Conservation (phyloP, 1,284 basidiomycete genomes). For the Earliella scabrosa region DNA sequence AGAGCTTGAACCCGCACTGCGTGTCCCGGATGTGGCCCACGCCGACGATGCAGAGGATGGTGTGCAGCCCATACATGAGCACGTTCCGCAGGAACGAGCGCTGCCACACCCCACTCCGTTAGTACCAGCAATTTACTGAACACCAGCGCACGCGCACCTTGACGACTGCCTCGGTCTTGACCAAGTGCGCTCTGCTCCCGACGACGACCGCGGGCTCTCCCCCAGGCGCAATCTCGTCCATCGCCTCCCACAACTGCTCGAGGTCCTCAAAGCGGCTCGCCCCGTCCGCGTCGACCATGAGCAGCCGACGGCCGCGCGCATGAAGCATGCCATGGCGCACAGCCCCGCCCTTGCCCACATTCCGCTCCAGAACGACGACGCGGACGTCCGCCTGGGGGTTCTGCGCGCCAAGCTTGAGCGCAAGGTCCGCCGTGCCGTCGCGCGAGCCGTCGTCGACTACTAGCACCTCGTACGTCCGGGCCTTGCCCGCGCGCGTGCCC, state of each 20-base stretch:
- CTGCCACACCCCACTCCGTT: too few relatives aligned
- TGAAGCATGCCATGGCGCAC: constrained; percentile 90
- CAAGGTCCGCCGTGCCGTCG: constrained; percentile 74
- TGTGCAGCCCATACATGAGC: constrained; percentile 91
- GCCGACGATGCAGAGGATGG: constrained; percentile 81
- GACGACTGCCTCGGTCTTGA: constrained; percentile 91
- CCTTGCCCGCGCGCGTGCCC: constrained; percentile 23
- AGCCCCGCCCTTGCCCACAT: constrained; percentile 91
- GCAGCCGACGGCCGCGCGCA: constrained; percentile 74
- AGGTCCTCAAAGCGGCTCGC: constrained; percentile 88
- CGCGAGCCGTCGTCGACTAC: constrained; percentile 90
- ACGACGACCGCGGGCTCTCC: constrained; percentile 72
- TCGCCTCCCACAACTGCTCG: constrained; percentile 70
- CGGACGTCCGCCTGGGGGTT: constrained; percentile 62
- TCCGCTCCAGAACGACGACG: constrained; percentile 78
- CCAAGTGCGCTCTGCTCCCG: constrained; percentile 90
- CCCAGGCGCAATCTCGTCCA: constrained; percentile 62
- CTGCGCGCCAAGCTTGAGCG: constrained; percentile 65
- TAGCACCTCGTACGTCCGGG: constrained; percentile 75
- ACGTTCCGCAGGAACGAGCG: constrained; percentile 87
- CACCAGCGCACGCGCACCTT: too few relatives aligned
- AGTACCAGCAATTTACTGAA: too few relatives aligned
- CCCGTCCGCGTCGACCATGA: constrained; percentile 95
- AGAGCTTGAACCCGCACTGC: constrained; percentile 96
- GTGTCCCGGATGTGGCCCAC: constrained; percentile 91